Evolutionary conservation across 129 eudicot genomes (phyloP).

Genomic region (Mikania micrantha): DNA sequence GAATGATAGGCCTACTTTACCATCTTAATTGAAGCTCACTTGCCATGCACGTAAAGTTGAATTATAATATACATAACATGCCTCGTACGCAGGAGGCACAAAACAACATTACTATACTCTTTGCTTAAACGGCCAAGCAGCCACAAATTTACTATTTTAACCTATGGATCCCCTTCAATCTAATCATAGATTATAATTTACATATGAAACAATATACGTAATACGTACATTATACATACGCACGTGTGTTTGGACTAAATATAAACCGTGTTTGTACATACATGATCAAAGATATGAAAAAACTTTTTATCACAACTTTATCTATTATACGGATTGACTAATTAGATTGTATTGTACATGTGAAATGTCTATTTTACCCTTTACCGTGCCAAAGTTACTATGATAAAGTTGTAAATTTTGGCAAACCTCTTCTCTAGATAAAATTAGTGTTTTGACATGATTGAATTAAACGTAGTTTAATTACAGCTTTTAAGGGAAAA

Average conservation of each 20-base stretch:
- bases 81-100: constrained; percentile 57
- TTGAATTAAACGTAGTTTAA: no score
- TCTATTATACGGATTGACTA: no score
- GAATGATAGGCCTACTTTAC: constrained; percentile 28
- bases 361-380: neutral
- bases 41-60: constrained; percentile 76
- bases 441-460: neutral
- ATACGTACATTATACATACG: neutral
- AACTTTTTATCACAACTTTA: neutral
- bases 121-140: constrained; percentile 41
- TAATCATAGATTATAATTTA: constrained; percentile 7
- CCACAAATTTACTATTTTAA: constrained; percentile 1
- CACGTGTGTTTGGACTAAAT: neutral
- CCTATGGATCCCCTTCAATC: neutral
- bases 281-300: neutral
- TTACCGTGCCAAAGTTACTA: neutral
- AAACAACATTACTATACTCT: constrained; percentile 52
- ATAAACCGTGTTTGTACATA: neutral
- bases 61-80: constrained; percentile 29
- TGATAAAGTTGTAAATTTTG: no score
- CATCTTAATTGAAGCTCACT: constrained; percentile 44
- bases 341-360: neutral
- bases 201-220: no score
- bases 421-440: neutral
- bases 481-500: no score